These are phyloP conservation scores for Phytophthora syringae DNA, from an alignment of 352 stramenopile genomes.

Conservation along the genomic window DNA sequence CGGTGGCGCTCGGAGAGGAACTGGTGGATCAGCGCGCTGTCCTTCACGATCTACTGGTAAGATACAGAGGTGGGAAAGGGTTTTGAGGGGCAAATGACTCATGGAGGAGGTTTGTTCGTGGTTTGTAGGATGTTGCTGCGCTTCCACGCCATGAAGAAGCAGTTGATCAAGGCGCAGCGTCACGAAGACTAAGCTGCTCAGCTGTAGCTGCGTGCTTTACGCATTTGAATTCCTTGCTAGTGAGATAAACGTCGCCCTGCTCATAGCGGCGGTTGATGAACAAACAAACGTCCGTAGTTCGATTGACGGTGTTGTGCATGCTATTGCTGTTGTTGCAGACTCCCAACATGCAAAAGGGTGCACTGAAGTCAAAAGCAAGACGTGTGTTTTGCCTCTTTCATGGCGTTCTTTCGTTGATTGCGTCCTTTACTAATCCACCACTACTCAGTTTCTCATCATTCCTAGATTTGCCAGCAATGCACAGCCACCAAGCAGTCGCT, in stretches of 20 bases:
- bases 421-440: conserved; percentile 6
- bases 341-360: too few species aligned
- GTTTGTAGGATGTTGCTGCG: conserved; percentile 72
- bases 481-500: conserved; percentile 9
- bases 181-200: conserved; percentile 52
- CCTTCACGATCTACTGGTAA: conserved; percentile 87
- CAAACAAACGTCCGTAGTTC: not conserved
- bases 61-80: conserved; percentile 1
- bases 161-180: conserved; percentile 68
- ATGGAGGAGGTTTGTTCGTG: conserved; percentile 8
- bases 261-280: not conserved
- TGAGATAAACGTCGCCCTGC: not conserved
- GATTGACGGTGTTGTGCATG: not conserved
- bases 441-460: conserved; percentile 10
- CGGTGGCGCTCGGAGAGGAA: conserved; percentile 82
- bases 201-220: not conserved
- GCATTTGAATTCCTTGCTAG: not conserved
- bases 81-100: not conserved
- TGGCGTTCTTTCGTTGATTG: conserved; percentile 25
- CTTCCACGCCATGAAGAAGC: conserved; percentile 85
- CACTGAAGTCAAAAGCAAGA: too few species aligned
- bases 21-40: conserved; percentile 88
- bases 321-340: not conserved
- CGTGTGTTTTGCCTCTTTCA: conserved; percentile 38
- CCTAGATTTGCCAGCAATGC: conserved; percentile 12